Conservation (phyloP, 192 early-diverging fungal species). For the Linderina pennispora region DNA sequence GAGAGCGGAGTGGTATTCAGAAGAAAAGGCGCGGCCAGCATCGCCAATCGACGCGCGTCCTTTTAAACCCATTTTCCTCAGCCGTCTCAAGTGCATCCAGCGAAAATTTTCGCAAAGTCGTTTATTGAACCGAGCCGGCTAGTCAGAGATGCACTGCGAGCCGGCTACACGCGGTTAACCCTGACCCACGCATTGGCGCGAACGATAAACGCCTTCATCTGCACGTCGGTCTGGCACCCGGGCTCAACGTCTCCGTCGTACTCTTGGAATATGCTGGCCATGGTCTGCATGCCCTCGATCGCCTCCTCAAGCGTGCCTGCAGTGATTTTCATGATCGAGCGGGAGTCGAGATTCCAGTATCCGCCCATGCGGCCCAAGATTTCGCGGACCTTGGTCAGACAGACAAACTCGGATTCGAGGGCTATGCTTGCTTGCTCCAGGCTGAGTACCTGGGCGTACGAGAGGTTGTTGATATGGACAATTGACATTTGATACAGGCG, state of each 20-base stretch:
- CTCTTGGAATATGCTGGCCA: conserved; percentile 12
- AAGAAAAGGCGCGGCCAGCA: too few relatives aligned
- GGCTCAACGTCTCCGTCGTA: neutral
- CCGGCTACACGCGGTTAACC: too few relatives aligned
- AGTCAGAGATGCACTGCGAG: too few relatives aligned
- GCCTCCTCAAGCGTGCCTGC: conserved; percentile 14
- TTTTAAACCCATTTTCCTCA: too few relatives aligned
- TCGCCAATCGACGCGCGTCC: too few relatives aligned
- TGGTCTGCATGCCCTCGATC: conserved; percentile 15
- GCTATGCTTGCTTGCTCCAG: too few relatives aligned
- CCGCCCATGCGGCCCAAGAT: conserved; percentile 31
- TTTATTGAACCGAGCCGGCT: too few relatives aligned
- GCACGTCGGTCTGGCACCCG: neutral
- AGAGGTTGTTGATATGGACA: too few relatives aligned
- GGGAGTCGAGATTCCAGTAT: conserved; percentile 35
- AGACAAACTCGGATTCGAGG: conserved; percentile 7
- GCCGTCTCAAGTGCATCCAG: neutral
- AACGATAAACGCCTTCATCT: conserved; percentile 16
- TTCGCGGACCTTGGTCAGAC: conserved; percentile 29
- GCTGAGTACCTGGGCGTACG: too few relatives aligned
- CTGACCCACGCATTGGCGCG: conserved; percentile 14
- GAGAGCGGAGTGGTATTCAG: neutral
- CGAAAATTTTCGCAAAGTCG: conserved; percentile 4
- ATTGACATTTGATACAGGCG: too few relatives aligned
- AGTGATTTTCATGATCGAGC: conserved; percentile 13